Conservation (phyloP, 805 yeast genomes). For the Kodamaea hsintzibuensis region DNA sequence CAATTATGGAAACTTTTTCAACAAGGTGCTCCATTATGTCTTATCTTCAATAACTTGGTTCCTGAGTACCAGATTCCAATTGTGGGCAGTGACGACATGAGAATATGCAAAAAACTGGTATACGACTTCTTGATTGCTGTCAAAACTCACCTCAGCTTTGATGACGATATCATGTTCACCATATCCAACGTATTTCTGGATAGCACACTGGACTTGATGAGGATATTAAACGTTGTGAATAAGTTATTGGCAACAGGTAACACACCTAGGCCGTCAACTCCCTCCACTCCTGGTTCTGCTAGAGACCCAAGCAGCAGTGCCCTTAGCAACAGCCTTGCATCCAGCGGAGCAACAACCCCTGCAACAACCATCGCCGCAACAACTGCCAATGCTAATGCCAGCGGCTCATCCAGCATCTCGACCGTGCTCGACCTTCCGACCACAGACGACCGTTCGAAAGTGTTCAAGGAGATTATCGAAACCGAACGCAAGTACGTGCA, state of each 20-base stretch:
- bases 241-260: constrained; percentile 42
- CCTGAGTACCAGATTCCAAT: constrained; percentile 55
- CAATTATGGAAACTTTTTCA: constrained; percentile 86
- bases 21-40: constrained; percentile 89
- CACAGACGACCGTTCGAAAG: constrained; percentile 67
- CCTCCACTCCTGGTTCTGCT: not conserved
- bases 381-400: not conserved
- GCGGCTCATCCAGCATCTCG: not conserved
- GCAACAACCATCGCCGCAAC: not conserved
- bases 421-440: constrained; percentile 21
- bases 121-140: constrained; percentile 90
- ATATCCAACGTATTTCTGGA: constrained; percentile 87
- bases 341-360: constrained; percentile 10
- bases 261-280: not conserved
- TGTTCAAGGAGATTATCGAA: constrained; percentile 79
- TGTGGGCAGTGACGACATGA: constrained; percentile 75
- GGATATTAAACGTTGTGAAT: constrained; percentile 71
- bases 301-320: not conserved
- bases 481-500: constrained; percentile 93
- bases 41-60: constrained; percentile 71
- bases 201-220: constrained; percentile 72
- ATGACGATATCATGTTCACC: constrained; percentile 83
- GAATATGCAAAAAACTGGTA: constrained; percentile 83
- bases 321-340: not conserved
- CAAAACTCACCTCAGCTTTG: constrained; percentile 67